phyloP scores from a whole-genome alignment of 768 basidiomycete genomes.

The Termitomyces sp. region DNA sequence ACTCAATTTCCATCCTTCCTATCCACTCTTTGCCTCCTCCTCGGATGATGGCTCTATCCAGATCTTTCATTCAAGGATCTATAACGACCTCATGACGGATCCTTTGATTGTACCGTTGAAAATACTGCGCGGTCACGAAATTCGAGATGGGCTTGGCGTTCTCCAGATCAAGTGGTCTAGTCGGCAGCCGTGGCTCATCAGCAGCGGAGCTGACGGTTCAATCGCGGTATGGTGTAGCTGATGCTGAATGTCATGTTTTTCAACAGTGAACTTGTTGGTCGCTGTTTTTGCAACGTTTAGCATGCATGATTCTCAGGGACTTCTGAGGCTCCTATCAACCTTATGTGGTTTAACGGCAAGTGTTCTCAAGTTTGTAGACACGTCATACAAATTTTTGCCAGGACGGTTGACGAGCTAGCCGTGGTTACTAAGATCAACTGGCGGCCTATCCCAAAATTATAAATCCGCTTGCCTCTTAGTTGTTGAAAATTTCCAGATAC shows the following conservation, averaged over 20 bases:
- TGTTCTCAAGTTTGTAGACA: neutral
- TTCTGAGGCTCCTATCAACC: neutral
- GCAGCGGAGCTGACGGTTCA: constrained; percentile 89
- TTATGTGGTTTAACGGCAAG: neutral
- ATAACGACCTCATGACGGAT: constrained; percentile 94
- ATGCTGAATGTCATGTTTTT: constrained; percentile 12
- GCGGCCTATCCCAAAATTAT: constrained; percentile 7
- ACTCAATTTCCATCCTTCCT: constrained; percentile 88
- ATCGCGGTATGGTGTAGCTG: constrained; percentile 87
- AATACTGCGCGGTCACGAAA: constrained; percentile 87
- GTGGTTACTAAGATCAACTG: neutral
- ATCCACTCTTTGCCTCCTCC: constrained; percentile 94
- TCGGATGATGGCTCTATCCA: constrained; percentile 98
- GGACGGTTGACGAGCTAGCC: neutral
- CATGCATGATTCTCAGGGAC: constrained; percentile 10
- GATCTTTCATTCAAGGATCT: constrained; percentile 94
- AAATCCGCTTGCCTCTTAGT: constrained; percentile 8
- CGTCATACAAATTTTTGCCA: neutral
- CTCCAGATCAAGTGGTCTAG: constrained; percentile 88
- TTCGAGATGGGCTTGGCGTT: constrained; percentile 87
- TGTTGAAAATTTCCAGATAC: neutral
- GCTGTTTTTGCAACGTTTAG: neutral
- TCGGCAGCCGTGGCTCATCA: constrained; percentile 90
- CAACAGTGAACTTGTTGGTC: constrained; percentile 2
- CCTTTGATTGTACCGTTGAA: constrained; percentile 97